Percentiles rank a stretch among this genome's conserved stretches.
These are phyloP conservation scores for Brettanomyces bruxellensis DNA, from an alignment of 805 yeast species.

Conservation along the genomic window DNA sequence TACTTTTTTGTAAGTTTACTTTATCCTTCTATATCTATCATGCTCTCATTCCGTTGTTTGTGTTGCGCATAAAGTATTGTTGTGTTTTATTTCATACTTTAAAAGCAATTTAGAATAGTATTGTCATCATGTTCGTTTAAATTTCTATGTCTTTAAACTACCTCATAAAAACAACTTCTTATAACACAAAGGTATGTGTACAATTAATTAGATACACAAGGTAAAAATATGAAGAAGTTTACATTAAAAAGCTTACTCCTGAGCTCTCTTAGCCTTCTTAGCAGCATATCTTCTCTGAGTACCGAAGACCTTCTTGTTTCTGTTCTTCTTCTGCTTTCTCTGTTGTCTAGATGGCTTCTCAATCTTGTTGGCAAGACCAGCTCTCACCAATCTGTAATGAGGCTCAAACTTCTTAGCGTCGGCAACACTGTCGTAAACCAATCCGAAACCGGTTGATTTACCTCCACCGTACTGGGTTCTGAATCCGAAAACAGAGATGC, in stretches of 20 bases:
- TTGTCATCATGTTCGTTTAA: neutral
- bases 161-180: no score
- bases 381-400: conserved; percentile 97
- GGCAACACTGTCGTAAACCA: conserved; percentile 95
- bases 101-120: no score
- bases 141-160: conserved; percentile 2
- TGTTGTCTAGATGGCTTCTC: conserved; percentile 99
- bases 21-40: no score
- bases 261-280: conserved; percentile 83
- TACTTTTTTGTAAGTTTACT: no score
- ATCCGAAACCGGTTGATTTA: conserved; percentile 98
- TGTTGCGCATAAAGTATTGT: no score
- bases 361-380: conserved; percentile 92
- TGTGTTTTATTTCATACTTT: no score
- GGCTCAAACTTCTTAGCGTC: conserved; percentile 99
- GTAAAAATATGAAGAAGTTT: conserved; percentile 1
- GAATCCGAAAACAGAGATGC: conserved; percentile 94
- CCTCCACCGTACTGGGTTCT: conserved; percentile 99
- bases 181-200: conserved; percentile 1
- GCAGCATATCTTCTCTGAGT: conserved; percentile 93
- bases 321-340: conserved; percentile 99
- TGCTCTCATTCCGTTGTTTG: no score
- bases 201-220: conserved; percentile 3
- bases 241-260: conserved; percentile 43
- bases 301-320: conserved; percentile 98